Percentiles rank a stretch among this genome's conserved stretches.
phyloP scores from a whole-genome alignment of 257 asterid genomes.

The Sherardia arvensis region DNA sequence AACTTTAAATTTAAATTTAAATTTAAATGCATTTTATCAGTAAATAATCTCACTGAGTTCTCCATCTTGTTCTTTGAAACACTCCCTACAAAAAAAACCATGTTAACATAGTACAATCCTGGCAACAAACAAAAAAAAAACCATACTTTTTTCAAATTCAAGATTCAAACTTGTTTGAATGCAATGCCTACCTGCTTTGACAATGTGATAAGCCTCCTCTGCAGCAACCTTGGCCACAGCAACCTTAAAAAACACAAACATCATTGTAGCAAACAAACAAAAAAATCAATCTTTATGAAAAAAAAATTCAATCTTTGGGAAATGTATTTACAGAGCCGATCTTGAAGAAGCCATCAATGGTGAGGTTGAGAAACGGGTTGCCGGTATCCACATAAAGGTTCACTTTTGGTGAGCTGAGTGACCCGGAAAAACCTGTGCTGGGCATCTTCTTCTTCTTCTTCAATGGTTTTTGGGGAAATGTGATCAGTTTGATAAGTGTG shows the following conservation, averaged over 20 bases:
- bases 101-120: neutral
- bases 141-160: too few relatives aligned
- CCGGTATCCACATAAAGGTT: conserved; percentile 53
- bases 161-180: neutral
- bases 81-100: conserved; percentile 55
- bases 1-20: neutral
- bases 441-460: conserved; percentile 27
- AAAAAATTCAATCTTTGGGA: neutral
- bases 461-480: neutral
- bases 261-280: too few relatives aligned
- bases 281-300: neutral
- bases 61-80: conserved; percentile 44
- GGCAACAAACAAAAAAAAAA: too few relatives aligned
- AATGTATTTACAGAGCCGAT: conserved; percentile 46
- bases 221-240: conserved; percentile 55
- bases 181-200: conserved; percentile 37
- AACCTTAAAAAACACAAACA: conserved; percentile 33
- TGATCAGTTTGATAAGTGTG: too few relatives aligned
- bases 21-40: neutral
- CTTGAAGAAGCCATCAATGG: conserved; percentile 70
- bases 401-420: conserved; percentile 40
- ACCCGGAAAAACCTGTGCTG: conserved; percentile 30
- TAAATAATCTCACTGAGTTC: conserved; percentile 51
- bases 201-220: conserved; percentile 54
- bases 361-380: conserved; percentile 59